Evolutionary conservation across 164 flowering plant genomes (phyloP), one percentile per base, ranked within the genome.

Genomic region (Macadamia tetraphylla): DNA sequence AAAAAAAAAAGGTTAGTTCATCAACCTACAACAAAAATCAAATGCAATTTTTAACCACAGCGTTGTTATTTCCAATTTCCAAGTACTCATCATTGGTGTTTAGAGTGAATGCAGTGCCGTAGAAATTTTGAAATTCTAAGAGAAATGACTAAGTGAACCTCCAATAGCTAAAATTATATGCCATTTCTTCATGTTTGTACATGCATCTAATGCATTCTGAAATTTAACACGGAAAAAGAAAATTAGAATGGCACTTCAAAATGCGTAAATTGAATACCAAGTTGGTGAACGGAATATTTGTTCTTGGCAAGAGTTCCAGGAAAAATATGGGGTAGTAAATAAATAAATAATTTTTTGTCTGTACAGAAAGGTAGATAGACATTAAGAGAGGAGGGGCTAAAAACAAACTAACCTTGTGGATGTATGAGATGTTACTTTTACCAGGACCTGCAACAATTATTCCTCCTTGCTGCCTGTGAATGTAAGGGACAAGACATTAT

Each of bases 401-500:
- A 61, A 58, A 11, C 15, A 64, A 70, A 60, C 69, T 63, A 49
- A 87, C 97, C 92, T 73, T 94, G 84, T 88, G 92, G 70, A 89
- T 76, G 78, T 91, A 91, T 30, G 90, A 80, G 70, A 94, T 85
- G 78, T 88, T 91, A 23, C 68, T 78, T 83, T 82, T 90, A 35
- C 98, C 98, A 59, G 97, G 95, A 74, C 98, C 98, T 58, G 97
- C 97, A 66, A 94, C 96, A 72, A 94, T 71, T 64, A 94, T 82
- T 64, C 96, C 98, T 32, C 98, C 98, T 70, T 91, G 98, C 73
- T 84, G 89, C 97, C 97, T 94, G 85, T 55, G 44, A 73, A 67
- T 52, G 60, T 14, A 55, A 60, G 44, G 5, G 29, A 55, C 9
- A 58, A 44, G 17, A 57, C 11, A 29, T 57, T 23, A 60, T n/a